These are phyloP conservation scores for Entomortierella parvispora DNA, from an alignment of 192 early-diverging fungal species.

Conservation along the genomic window DNA sequence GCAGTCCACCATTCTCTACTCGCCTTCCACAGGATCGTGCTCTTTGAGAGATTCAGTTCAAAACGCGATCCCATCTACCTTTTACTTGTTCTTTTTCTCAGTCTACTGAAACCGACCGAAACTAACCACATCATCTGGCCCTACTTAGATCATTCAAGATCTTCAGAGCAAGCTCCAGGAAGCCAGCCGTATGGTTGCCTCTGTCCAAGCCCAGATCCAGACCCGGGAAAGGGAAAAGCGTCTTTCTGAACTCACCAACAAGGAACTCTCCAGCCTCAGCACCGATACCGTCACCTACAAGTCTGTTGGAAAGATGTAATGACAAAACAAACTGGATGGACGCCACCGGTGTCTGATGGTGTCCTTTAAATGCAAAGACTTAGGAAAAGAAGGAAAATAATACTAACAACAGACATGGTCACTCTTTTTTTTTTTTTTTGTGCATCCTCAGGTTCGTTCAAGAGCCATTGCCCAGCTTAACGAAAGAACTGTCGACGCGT, in stretches of 20 bases:
- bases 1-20: too few species aligned
- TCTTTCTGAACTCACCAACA: slow-evolving; percentile 73
- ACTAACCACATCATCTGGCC: not conserved
- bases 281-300: slow-evolving; percentile 70
- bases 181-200: slow-evolving; percentile 66
- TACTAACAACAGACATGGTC: not conserved
- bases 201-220: slow-evolving; percentile 70
- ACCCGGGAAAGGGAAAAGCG: slow-evolving; percentile 72
- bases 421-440: not conserved
- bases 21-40: too few species aligned
- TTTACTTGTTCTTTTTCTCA: too few species aligned
- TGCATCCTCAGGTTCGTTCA: slow-evolving; percentile 61
- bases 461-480: slow-evolving; percentile 57
- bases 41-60: too few species aligned
- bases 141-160: slow-evolving; percentile 66
- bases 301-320: slow-evolving; percentile 80
- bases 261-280: slow-evolving; percentile 68
- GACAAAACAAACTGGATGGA: too few species aligned
- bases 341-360: too few species aligned
- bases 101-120: not conserved
- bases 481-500: slow-evolving; percentile 47
- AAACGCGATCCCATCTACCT: too few species aligned
- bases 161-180: slow-evolving; percentile 72
- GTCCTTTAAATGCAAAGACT: too few species aligned
- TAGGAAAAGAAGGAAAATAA: not conserved